Base-by-base conservation (phyloP, 148 eudicot genomes). In the Rhododendron ferrugineum region DNA sequence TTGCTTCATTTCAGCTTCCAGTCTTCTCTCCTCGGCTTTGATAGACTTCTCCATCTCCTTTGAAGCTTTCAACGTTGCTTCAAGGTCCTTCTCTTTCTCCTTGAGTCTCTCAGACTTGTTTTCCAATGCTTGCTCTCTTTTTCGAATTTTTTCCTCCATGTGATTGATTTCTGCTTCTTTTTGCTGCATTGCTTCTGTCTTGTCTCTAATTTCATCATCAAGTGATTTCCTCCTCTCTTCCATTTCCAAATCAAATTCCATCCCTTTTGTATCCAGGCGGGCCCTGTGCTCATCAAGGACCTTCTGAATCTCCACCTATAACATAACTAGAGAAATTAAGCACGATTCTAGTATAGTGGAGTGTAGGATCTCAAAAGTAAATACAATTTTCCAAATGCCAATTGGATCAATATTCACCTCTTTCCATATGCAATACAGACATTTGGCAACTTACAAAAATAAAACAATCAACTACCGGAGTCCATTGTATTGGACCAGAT, bases 31-130 rank as follows among this genome's bases (percentile, higher is more conserved):
- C 73, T 89, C 95, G 4, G 88, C 87, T 89, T 92, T 89, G 30
- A 93, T 52, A 82, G 74, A 54, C 85, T 91, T 92, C 85, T 95
- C 98, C 86, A 89, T 92, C 86, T 92, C 95, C 86, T 91, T 93
- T 82, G 89, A 77, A 77, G 84, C 85, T 88, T 93, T 94, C 82
- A 88, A 83, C 85, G 90, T 91, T 73, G 62, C 47, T 44, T 95
- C 99, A 88, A 89, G 78, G 62, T 95, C 93, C 88, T 87, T 91
- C 84, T 93, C 98, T 88, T 90, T 96, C 86, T 93, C 98, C 85
- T 93, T 94, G 56, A 93, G 79, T 84, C 98, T 93, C 82, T 91
- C 95, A 9, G 94, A 88, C 88, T 92, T 94, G 87, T 89, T 92
- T 82, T 93, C 92, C 86, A 93, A 83, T 23, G 92, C 92, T 80